Evolutionary conservation across 371 early-diverging fungal genomes (phyloP), one percentile per base, ranked within the genome.

Genomic region (Mortierella sp.): DNA sequence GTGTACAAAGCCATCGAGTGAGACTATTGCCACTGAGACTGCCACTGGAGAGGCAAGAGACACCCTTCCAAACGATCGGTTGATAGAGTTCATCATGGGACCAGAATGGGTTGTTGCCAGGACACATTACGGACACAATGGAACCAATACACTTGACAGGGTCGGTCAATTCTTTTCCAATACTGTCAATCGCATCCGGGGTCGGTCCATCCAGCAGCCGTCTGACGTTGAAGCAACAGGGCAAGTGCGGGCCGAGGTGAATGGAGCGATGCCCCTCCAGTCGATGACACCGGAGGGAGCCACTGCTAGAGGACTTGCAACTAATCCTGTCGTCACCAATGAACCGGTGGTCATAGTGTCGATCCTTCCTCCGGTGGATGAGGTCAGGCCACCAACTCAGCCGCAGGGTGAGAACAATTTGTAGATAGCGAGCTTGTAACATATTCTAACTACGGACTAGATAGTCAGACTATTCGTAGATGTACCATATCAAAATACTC

Each of bases 41-140:
- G 29, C 40, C 29, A 16, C 41, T 29, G 53, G 14, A 41, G 65
- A 52, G 5, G 37, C 43, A 8, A 31, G 6, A 6, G 10, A 19
- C 29, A 5, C 31, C 22, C 19, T 73, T 2, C 77, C 77, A 2
- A 73, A 70, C 39, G 81, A 80, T n/a, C 73, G 71, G 24, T 24
- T 80, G 39, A 77, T 80, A 41, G 81, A 74, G 37, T 77, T 80
- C 29, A 67, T 80, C 22, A 77, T 80, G 81, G 81, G 81, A 2
- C 81, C 74, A 29, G 71, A 58, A 10, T 80, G 81, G 81, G 71
- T 77, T n/a, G 81, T 77, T 0, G 63, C 81, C 14, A 66, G 77
- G 67, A 73, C 71, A 11, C 73, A 58, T 7, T 7, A 41, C 29
- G 43, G 37, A 13, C 68, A 76, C 26, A 55, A 67, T 34, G 74